Conservation (phyloP, 2,329 filamentous ascomycete genomes). For the Lecanicillium sp. region DNA sequence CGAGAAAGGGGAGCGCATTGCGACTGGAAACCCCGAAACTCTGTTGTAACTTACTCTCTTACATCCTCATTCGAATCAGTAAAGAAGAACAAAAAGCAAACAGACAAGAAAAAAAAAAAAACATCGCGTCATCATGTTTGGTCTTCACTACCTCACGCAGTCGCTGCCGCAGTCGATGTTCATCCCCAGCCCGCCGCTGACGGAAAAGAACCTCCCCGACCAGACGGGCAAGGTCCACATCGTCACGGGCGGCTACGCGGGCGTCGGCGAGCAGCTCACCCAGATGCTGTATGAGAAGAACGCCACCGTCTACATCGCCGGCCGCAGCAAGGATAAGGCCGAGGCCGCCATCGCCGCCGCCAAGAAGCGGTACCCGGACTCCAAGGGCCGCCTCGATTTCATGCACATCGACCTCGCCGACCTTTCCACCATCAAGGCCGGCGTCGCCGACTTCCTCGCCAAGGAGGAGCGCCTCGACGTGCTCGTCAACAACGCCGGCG, state of each 20-base stretch:
- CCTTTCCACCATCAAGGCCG: slow-evolving; percentile 23
- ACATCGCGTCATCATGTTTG: slow-evolving; percentile 4
- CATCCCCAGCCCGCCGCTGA: slow-evolving; percentile 9
- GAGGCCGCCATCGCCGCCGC: slow-evolving; percentile 35
- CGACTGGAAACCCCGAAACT: no score
- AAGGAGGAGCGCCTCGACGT: slow-evolving; percentile 25
- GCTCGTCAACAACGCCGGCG: slow-evolving; percentile 33
- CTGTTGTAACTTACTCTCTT: no score
- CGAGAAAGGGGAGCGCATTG: no score
- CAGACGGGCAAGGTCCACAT: slow-evolving; percentile 35
- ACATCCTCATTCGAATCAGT: no score
- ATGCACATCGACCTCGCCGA: slow-evolving; percentile 35
- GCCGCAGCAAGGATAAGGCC: slow-evolving; percentile 36
- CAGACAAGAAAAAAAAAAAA: not conserved
- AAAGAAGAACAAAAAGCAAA: no score
- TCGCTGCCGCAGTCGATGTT: slow-evolving; percentile 8
- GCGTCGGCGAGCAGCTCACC: slow-evolving; percentile 43
- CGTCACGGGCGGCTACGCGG: slow-evolving; percentile 31
- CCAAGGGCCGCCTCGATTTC: slow-evolving; percentile 30
- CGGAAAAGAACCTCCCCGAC: slow-evolving; percentile 10
- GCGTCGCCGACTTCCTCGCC: slow-evolving; percentile 19
- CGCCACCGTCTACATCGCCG: slow-evolving; percentile 45
- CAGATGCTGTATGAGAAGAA: slow-evolving; percentile 45
- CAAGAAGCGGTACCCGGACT: slow-evolving; percentile 24
- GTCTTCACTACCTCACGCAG: slow-evolving; percentile 12